Evolutionary conservation across 2,329 filamentous ascomycete genomes (phyloP).

Genomic region (Fusarium sp.): DNA sequence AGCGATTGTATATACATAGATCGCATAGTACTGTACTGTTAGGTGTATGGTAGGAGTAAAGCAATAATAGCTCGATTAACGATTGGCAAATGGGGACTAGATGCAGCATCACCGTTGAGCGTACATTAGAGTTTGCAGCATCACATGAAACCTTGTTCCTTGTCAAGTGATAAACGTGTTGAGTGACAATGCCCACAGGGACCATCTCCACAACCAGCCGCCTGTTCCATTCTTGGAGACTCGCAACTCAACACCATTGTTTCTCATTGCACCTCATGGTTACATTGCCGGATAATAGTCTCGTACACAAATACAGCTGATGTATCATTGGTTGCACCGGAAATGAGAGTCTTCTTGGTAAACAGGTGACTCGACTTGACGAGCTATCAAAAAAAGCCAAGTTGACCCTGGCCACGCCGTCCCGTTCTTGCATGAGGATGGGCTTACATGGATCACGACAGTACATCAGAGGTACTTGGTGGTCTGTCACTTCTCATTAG

Average conservation of each 20-base stretch:
- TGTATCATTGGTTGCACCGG: not conserved
- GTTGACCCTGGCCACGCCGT: conserved; percentile 21
- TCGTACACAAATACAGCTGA: not conserved
- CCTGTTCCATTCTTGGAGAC: conserved; percentile 6
- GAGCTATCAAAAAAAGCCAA: conserved; percentile 16
- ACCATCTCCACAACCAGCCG: conserved; percentile 12
- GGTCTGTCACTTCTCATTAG: conserved; percentile 13
- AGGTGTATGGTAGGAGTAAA: not conserved
- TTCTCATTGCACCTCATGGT: not conserved
- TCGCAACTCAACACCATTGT: not conserved
- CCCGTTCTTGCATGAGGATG: conserved; percentile 36
- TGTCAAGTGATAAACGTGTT: not conserved
- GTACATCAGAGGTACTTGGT: conserved; percentile 29
- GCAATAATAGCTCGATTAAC: conserved; percentile 3
- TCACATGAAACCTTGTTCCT: conserved; percentile 27
- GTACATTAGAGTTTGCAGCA: conserved; percentile 3
- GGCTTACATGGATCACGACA: conserved; percentile 5
- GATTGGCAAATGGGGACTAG: not conserved
- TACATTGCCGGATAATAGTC: not conserved
- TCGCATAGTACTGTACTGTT: not conserved
- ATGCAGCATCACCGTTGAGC: conserved; percentile 30
- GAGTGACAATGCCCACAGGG: not conserved
- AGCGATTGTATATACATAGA: conserved; percentile 1
- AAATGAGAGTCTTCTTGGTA: not conserved
- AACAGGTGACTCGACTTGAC: not conserved